Base-by-base conservation (phyloP, 495 filamentous ascomycete species). In the Cercophora newfieldiana region DNA sequence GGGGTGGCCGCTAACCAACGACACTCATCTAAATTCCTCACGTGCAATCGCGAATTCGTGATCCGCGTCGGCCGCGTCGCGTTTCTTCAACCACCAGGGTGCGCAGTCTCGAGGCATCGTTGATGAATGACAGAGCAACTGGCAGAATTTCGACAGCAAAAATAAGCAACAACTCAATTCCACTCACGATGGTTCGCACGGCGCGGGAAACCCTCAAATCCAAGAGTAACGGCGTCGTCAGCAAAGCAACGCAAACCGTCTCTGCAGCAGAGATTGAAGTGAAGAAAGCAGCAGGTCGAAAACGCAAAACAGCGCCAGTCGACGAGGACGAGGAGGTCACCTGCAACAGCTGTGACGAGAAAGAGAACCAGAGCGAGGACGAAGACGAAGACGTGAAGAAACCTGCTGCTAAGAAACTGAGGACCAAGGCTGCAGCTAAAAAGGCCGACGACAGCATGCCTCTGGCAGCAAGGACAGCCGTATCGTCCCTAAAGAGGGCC, bases 391-490 rank as follows among this genome's bases (percentile, higher is more conserved):
- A 68, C 21, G 59, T 58, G 7, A 55, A 73, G 28, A 73, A 79
- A 64, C 73, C 77, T 0, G 62, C 68, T 19, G 55, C 66, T 21
- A 83, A 81, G 69, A 85, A 86, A 68, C 78, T 72, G 59, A 87
- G 83, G 70, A 78, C 79, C n/a, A 79, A 82, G 50, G 71, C 69
- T 51, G 65, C 73, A 10, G 61, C 74, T 8, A 81, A 81, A 57
- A 68, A 77, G n/a, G 66, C 71, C 21, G 78, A 79, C n/a, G 76
- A 82, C 51, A 72, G 68, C 31, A 85, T 91, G 82, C 89, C 91
- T 0, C 74, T 97, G 7, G 89, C 88, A 30, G 74, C 83, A 16
- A 82, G 95, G 28, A 90, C 92, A 0, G 75, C 82, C 3, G 86
- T 87, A 54, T 54, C 75, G 25, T 72, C 87, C 0, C 77, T 94